Evolutionary conservation across 148 eudicot genomes (phyloP).

Genomic region (Heliosperma pusillum): DNA sequence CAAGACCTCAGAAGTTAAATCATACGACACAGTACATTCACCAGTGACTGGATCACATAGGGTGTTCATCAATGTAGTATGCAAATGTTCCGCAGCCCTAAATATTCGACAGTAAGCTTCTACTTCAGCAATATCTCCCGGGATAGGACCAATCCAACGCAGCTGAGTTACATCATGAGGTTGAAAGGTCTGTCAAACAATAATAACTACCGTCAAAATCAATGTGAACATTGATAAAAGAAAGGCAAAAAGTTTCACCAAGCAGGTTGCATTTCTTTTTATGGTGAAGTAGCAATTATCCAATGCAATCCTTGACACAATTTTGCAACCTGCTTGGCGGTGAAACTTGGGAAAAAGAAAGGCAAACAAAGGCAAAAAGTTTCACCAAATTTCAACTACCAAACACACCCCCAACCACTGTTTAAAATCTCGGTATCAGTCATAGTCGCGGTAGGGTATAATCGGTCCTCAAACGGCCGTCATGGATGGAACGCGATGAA

Average conservation of each 20-base stretch:
- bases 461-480: too few species aligned
- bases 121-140: slow-evolving; percentile 96
- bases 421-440: too few species aligned
- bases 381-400: not conserved
- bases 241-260: not conserved
- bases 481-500: too few species aligned
- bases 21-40: slow-evolving; percentile 83
- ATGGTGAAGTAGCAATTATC: not conserved
- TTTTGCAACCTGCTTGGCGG: too few species aligned
- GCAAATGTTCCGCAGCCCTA: slow-evolving; percentile 81
- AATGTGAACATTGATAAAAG: not conserved
- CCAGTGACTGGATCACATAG: slow-evolving; percentile 88
- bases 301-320: not conserved
- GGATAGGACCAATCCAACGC: slow-evolving; percentile 89
- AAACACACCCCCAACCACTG: too few species aligned
- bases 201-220: slow-evolving; percentile 5
- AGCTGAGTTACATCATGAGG: slow-evolving; percentile 54
- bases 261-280: not conserved
- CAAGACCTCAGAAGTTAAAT: slow-evolving; percentile 56
- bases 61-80: slow-evolving; percentile 76
- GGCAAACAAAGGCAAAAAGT: not conserved
- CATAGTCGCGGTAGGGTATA: too few species aligned
- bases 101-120: slow-evolving; percentile 97
- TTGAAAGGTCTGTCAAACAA: slow-evolving; percentile 43
- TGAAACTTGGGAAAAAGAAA: too few species aligned